Evolutionary conservation across 2,329 filamentous ascomycete species (phyloP).

Genomic region (Sclerotinia trifoliorum): DNA sequence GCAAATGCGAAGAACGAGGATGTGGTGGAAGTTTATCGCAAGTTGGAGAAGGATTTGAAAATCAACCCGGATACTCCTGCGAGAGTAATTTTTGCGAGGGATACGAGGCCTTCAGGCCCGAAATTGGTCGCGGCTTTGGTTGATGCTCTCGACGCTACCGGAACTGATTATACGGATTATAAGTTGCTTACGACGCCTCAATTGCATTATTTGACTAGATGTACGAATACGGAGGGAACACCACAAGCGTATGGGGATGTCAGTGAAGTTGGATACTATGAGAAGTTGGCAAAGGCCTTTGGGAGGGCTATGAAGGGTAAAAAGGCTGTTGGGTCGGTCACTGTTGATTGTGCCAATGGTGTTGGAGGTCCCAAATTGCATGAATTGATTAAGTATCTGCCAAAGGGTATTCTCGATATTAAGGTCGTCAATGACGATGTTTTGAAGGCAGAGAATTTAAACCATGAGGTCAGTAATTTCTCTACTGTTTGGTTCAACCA

Average conservation of each 20-base stretch:
- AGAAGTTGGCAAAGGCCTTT: constrained; percentile 85
- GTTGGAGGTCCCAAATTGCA: constrained; percentile 89
- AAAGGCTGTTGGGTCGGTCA: constrained; percentile 71
- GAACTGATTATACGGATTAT: constrained; percentile 75
- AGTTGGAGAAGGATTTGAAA: constrained; percentile 71
- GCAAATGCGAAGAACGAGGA: constrained; percentile 81
- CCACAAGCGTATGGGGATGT: constrained; percentile 84
- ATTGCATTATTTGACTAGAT: constrained; percentile 92
- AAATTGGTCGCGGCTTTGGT: constrained; percentile 76
- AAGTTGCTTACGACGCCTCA: constrained; percentile 96
- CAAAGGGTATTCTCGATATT: constrained; percentile 71
- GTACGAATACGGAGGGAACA: constrained; percentile 87
- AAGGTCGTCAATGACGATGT: constrained; percentile 92
- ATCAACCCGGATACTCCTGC: constrained; percentile 69
- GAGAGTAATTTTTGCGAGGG: constrained; percentile 84
- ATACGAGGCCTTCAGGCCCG: constrained; percentile 90
- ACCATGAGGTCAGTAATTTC: constrained; percentile 67
- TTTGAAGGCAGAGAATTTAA: constrained; percentile 82
- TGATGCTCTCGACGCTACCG: constrained; percentile 74
- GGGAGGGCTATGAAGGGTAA: constrained; percentile 75
- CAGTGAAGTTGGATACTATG: constrained; percentile 90
- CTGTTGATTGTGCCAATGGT: constrained; percentile 94
- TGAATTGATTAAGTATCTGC: constrained; percentile 81
- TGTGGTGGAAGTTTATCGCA: constrained; percentile 72
- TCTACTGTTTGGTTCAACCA: neutral